Evolutionary conservation across 768 basidiomycete genomes (phyloP).

Genomic region (Baorangia bicolor): DNA sequence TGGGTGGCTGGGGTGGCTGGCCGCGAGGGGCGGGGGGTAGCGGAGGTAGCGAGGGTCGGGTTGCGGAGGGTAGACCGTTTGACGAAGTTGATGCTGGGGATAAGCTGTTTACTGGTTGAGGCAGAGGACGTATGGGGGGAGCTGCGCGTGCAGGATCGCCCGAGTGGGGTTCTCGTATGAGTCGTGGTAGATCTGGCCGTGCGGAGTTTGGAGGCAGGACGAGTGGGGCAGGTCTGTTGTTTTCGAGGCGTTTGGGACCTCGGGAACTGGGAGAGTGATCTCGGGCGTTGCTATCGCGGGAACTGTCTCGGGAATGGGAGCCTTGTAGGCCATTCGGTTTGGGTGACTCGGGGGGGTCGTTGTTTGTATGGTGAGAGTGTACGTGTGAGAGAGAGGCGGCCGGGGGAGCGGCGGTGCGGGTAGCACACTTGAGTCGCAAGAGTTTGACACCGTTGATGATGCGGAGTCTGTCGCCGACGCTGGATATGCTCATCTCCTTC

Average conservation of each 20-base stretch:
- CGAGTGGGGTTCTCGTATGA: slow-evolving; percentile 58
- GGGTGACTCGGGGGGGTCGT: background rate
- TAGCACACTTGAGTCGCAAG: slow-evolving; percentile 59
- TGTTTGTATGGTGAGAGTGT: background rate
- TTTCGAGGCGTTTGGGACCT: slow-evolving; percentile 52
- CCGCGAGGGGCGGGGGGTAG: slow-evolving; percentile 68
- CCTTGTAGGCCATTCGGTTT: slow-evolving; percentile 4
- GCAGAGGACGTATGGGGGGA: slow-evolving; percentile 28
- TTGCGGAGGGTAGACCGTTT: slow-evolving; percentile 26
- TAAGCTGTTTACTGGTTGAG: slow-evolving; percentile 23
- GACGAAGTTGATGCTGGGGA: slow-evolving; percentile 29
- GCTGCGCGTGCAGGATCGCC: slow-evolving; percentile 51
- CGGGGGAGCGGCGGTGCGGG: slow-evolving; percentile 6
- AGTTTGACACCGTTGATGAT: slow-evolving; percentile 83
- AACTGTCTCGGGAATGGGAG: slow-evolving; percentile 24
- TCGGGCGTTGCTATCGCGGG: slow-evolving; percentile 17
- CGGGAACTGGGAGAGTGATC: slow-evolving; percentile 31
- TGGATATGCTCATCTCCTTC: slow-evolving; percentile 86
- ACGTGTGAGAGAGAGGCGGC: background rate
- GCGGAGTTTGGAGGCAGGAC: slow-evolving; percentile 57
- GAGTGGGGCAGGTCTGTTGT: slow-evolving; percentile 77
- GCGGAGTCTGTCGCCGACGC: slow-evolving; percentile 89
- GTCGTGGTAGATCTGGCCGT: slow-evolving; percentile 65
- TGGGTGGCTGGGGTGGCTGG: slow-evolving; percentile 54
- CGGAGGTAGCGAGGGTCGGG: slow-evolving; percentile 57